phyloP scores from a whole-genome alignment of 2,329 filamentous ascomycete species.

The Volutella citrinella region DNA sequence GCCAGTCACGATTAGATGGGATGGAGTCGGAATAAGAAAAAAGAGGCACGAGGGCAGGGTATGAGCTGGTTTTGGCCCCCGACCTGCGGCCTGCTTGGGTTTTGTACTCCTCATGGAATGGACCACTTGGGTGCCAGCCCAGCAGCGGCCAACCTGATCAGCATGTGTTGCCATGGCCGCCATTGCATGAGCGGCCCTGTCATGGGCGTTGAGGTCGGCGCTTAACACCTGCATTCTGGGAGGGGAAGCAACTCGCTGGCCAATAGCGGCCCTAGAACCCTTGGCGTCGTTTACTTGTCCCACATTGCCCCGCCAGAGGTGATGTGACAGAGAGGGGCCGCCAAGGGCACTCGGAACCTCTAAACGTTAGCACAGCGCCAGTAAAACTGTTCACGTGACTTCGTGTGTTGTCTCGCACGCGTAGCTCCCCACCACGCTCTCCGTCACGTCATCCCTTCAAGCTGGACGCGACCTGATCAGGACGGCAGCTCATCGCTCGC shows the following conservation, averaged over 20 bases:
- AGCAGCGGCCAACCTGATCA: conserved; percentile 16
- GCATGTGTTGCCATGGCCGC: conserved; percentile 18
- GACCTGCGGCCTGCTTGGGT: conserved; percentile 19
- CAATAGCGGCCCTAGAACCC: conserved; percentile 22
- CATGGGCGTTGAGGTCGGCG: conserved; percentile 26
- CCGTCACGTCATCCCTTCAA: conserved; percentile 17
- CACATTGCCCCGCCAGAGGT: conserved; percentile 19
- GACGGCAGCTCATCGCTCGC: conserved; percentile 3
- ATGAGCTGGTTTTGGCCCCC: no score
- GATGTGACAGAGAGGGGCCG: no score
- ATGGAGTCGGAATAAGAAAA: conserved; percentile 1
- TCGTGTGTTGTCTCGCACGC: conserved; percentile 20
- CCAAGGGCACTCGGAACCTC: no score
- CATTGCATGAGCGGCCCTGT: conserved; percentile 22
- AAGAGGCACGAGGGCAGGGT: no score
- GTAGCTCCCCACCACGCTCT: conserved; percentile 10
- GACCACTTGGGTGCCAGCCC: conserved; percentile 20
- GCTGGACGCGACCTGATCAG: conserved; percentile 17
- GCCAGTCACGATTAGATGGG: no score
- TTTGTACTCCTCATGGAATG: conserved; percentile 21
- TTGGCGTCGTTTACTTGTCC: conserved; percentile 23
- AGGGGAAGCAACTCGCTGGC: conserved; percentile 20
- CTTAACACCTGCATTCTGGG: conserved; percentile 25
- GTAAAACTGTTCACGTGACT: conserved; percentile 27
- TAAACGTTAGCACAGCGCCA: no score